phyloP scores from a whole-genome alignment of 1,284 basidiomycete genomes.

The Trichosporon sp. region DNA sequence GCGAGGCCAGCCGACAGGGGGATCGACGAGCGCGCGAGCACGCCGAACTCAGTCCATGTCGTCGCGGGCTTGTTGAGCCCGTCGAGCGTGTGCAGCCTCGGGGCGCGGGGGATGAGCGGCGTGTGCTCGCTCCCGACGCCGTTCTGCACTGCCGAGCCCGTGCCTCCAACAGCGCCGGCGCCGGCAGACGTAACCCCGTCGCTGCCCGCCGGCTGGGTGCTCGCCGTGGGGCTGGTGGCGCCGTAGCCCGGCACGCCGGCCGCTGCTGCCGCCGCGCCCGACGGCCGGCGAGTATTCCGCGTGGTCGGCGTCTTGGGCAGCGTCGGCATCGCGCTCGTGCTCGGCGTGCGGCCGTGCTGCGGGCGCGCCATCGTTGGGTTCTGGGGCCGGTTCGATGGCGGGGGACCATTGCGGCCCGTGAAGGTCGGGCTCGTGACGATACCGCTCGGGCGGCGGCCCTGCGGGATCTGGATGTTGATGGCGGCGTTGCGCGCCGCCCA shows the following conservation, averaged over 20 bases:
- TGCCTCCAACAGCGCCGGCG: background rate
- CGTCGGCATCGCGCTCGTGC: background rate
- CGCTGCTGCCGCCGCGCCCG: background rate
- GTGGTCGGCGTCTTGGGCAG: background rate
- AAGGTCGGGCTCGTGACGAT: background rate
- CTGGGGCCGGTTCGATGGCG: background rate
- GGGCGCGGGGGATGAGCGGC: background rate
- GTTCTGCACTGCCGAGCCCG: background rate
- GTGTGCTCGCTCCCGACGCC: background rate
- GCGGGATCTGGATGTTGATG: background rate
- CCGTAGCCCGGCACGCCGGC: background rate
- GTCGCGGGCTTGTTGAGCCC: constrained; percentile 21
- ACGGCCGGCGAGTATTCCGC: background rate
- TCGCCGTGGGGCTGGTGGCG: background rate
- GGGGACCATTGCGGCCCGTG: background rate
- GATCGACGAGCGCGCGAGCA: constrained; percentile 13
- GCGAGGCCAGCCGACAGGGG: constrained; percentile 22
- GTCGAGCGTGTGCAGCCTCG: constrained; percentile 13
- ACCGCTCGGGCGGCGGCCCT: background rate
- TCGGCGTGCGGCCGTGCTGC: background rate
- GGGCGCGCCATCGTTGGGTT: background rate
- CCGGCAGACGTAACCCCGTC: background rate
- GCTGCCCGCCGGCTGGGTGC: background rate
- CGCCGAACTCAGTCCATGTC: constrained; percentile 17
- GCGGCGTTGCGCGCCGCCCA: background rate